Conservation (phyloP, 2,329 filamentous ascomycete genomes). For the Fusarium sp. region DNA sequence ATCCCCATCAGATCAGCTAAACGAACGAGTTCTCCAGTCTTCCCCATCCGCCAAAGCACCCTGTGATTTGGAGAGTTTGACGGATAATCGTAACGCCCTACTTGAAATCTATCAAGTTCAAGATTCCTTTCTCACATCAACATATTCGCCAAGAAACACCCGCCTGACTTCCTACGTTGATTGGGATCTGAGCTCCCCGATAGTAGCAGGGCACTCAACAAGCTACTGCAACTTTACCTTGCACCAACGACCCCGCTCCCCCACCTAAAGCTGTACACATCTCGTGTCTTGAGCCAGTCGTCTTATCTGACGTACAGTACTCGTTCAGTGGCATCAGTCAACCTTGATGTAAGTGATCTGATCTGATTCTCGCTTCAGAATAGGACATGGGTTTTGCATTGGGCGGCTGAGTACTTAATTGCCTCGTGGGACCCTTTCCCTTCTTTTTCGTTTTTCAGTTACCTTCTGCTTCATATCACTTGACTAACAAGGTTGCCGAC, state of each 20-base stretch:
- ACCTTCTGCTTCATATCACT: slow-evolving; percentile 9
- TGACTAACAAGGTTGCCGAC: slow-evolving; percentile 33
- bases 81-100: neutral
- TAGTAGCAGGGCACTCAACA: slow-evolving; percentile 32
- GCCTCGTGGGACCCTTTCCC: slow-evolving; percentile 16
- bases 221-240: slow-evolving; percentile 45
- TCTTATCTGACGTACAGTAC: slow-evolving; percentile 46
- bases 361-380: slow-evolving; percentile 42
- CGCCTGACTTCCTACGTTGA: slow-evolving; percentile 16
- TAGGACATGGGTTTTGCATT: slow-evolving; percentile 27
- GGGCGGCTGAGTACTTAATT: slow-evolving; percentile 40
- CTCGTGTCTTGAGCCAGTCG: slow-evolving; percentile 42
- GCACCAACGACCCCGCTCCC: slow-evolving; percentile 43
- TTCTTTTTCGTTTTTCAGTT: slow-evolving; percentile 14
- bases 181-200: slow-evolving; percentile 21
- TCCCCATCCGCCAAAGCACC: slow-evolving; percentile 1
- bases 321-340: slow-evolving; percentile 39
- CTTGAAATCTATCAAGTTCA: neutral
- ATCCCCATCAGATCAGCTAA: slow-evolving; percentile 33
- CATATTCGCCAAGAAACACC: neutral
- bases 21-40: slow-evolving; percentile 15
- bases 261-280: slow-evolving; percentile 42
- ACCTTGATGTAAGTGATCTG: slow-evolving; percentile 46
- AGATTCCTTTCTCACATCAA: neutral
- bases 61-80: neutral